A percentile compares a stretch with the other conserved stretches of the same genome.
phyloP scores from a whole-genome alignment of 495 filamentous ascomycete genomes.

The Trichoderma asperelloides region DNA sequence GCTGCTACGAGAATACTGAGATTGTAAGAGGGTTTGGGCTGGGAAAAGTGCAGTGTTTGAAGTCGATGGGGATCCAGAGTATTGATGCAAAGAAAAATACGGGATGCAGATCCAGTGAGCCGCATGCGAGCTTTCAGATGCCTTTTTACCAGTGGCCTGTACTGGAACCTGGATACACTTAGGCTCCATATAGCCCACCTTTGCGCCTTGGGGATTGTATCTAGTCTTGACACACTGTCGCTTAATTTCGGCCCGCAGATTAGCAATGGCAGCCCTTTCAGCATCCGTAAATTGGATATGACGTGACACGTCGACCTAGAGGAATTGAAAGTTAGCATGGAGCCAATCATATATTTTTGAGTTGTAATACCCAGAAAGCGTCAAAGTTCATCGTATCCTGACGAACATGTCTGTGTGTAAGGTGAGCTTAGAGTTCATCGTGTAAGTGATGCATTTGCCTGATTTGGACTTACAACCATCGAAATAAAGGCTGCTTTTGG shows the following conservation, averaged over 20 bases:
- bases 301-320: slow-evolving; percentile 16
- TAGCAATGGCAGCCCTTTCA: slow-evolving; percentile 18
- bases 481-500: slow-evolving; percentile 17
- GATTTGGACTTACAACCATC: slow-evolving; percentile 23
- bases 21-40: slow-evolving; percentile 22
- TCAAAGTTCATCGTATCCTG: slow-evolving; percentile 24
- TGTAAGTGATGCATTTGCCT: neutral
- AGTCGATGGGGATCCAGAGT: slow-evolving; percentile 15
- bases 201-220: slow-evolving; percentile 15
- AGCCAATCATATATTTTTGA: neutral
- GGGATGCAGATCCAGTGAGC: slow-evolving; percentile 22
- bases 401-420: slow-evolving; percentile 17
- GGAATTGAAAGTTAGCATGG: neutral
- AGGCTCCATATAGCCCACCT: slow-evolving; percentile 20
- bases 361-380: slow-evolving; percentile 14
- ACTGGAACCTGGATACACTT: slow-evolving; percentile 14
- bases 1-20: slow-evolving; percentile 18
- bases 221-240: slow-evolving; percentile 17
- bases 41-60: slow-evolving; percentile 18
- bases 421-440: neutral
- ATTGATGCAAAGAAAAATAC: slow-evolving; percentile 24
- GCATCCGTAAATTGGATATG: slow-evolving; percentile 17
- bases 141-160: slow-evolving; percentile 12
- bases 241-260: slow-evolving; percentile 18
- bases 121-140: slow-evolving; percentile 12